A percentile compares a stretch with the other conserved stretches of the same genome.
phyloP scores from a whole-genome alignment of 2,329 filamentous ascomycete species.

The Didymella keratinophila region DNA sequence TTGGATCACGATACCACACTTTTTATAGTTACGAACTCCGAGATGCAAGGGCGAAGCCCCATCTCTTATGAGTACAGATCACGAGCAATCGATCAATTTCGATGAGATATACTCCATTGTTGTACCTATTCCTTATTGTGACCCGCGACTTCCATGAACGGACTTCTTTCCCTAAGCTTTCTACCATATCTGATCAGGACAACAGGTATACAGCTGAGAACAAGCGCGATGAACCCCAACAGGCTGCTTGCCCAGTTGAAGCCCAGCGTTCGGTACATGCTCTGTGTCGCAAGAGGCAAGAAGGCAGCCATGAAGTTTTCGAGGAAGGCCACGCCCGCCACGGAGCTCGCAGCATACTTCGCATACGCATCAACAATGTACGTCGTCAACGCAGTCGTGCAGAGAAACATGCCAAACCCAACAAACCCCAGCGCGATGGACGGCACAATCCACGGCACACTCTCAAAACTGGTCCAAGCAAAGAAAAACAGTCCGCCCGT shows the following conservation, averaged over 20 bases:
- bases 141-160: constrained; percentile 49
- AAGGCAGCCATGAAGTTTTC: constrained; percentile 61
- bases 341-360: constrained; percentile 59
- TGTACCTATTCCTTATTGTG: constrained; percentile 20
- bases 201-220: constrained; percentile 56
- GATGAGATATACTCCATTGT: background rate
- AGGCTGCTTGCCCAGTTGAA: constrained; percentile 60
- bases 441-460: constrained; percentile 58
- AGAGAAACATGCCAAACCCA: constrained; percentile 59
- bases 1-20: background rate
- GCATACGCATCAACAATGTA: constrained; percentile 62
- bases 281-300: constrained; percentile 57
- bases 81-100: background rate
- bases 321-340: constrained; percentile 58
- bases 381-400: constrained; percentile 56
- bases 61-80: constrained; percentile 13
- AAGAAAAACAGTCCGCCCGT: constrained; percentile 61
- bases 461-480: constrained; percentile 57
- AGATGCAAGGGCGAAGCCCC: constrained; percentile 17
- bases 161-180: constrained; percentile 50
- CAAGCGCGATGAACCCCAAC: constrained; percentile 55
- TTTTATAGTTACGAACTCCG: background rate
- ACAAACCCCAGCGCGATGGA: constrained; percentile 58
- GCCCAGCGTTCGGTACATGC: constrained; percentile 58
- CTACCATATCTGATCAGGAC: constrained; percentile 54